Percentiles rank a stretch among this genome's conserved stretches.
phyloP scores from a whole-genome alignment of 2,329 filamentous ascomycete genomes.

The Thelonectria discophora region DNA sequence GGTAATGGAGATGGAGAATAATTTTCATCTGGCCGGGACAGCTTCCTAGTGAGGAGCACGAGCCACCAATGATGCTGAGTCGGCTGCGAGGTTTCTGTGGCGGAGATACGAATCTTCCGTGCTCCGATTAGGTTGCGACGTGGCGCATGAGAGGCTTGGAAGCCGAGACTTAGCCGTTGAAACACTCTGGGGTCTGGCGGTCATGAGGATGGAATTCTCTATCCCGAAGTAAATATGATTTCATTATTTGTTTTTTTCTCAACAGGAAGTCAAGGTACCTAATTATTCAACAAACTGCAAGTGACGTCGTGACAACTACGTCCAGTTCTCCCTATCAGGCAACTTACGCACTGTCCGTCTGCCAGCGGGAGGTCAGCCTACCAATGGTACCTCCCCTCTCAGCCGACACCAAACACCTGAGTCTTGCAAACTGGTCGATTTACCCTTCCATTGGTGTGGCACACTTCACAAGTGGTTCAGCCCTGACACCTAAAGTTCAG shows the following conservation, averaged over 20 bases:
- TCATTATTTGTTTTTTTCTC: too few species aligned
- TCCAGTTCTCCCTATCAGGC: too few species aligned
- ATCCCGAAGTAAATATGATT: too few species aligned
- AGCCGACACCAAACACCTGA: neutral
- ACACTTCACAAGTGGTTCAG: neutral
- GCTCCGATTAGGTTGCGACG: constrained; percentile 9
- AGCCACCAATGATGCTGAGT: constrained; percentile 43
- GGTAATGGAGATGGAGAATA: constrained; percentile 46
- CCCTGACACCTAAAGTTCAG: neutral
- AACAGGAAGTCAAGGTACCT: too few species aligned
- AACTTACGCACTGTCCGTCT: too few species aligned
- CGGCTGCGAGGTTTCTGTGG: constrained; percentile 30
- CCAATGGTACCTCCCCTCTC: too few species aligned
- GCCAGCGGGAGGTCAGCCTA: too few species aligned
- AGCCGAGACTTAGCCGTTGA: constrained; percentile 26
- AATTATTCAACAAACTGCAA: too few species aligned
- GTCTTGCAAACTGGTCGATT: neutral
- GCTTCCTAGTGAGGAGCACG: constrained; percentile 42
- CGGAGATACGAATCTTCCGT: constrained; percentile 35
- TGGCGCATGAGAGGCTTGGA: constrained; percentile 2
- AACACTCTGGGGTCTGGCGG: neutral
- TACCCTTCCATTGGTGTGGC: neutral
- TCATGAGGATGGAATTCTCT: neutral
- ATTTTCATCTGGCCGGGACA: constrained; percentile 47
- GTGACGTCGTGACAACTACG: too few species aligned